phyloP scores from a whole-genome alignment of 345 rosid genomes.

The Luvunga scandens region DNA sequence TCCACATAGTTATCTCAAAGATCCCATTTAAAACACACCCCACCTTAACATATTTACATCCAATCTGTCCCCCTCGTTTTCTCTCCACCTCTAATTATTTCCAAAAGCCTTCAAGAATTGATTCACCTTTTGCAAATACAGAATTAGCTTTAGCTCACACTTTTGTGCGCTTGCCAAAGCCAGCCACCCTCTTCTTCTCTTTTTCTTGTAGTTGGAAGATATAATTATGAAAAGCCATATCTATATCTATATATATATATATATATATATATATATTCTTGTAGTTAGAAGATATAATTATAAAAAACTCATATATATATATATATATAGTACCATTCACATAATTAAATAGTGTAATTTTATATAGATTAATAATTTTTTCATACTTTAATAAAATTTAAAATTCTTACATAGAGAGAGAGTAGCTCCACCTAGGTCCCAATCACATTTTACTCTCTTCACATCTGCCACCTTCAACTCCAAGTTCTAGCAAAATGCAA shows the following conservation, averaged over 20 bases:
- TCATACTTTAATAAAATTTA: too few species aligned
- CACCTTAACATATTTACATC: conserved; percentile 8
- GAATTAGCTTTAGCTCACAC: neutral
- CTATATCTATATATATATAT: too few species aligned
- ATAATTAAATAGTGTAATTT: too few species aligned
- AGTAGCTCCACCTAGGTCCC: neutral
- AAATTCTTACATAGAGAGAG: too few species aligned
- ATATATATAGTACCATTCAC: too few species aligned
- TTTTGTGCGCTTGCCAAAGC: neutral
- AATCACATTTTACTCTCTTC: neutral
- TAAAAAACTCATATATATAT: too few species aligned
- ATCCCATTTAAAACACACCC: neutral
- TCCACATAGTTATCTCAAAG: conserved; percentile 5
- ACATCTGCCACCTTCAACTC: too few species aligned
- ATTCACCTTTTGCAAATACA: neutral
- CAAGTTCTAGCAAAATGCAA: neutral
- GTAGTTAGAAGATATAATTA: too few species aligned
- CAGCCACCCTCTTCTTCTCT: neutral
- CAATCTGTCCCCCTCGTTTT: conserved; percentile 5
- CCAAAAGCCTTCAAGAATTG: neutral
- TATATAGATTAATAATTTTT: too few species aligned
- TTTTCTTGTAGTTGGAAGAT: neutral
- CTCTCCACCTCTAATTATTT: conserved; percentile 11
- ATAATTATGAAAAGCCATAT: too few species aligned
- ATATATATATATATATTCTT: neutral